Evolutionary conservation across 192 early-diverging fungal genomes (phyloP).

Genomic region (Linnemannia zychae): DNA sequence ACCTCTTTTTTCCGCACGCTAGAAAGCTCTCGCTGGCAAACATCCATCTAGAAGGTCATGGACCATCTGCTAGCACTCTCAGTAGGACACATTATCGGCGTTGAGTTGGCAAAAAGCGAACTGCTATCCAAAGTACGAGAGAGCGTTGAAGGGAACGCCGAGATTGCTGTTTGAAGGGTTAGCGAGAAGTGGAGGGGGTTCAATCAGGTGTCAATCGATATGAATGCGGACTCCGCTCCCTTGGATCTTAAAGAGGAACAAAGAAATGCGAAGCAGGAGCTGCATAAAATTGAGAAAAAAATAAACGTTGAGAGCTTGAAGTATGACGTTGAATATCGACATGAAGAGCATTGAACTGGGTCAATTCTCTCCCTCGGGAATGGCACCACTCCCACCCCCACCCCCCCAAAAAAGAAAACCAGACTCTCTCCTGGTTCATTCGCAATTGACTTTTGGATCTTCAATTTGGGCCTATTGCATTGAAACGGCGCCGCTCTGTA

Average conservation of each 20-base stretch:
- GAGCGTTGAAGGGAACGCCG: conserved; percentile 7
- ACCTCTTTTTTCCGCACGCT: not conserved
- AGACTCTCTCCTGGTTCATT: too few relatives aligned
- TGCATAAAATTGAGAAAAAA: not conserved
- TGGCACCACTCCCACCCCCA: too few relatives aligned
- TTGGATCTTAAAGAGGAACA: not conserved
- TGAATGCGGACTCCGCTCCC: not conserved
- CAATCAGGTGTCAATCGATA: not conserved
- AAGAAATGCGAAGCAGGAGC: not conserved
- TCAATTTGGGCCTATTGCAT: too few relatives aligned
- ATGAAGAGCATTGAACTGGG: too few relatives aligned
- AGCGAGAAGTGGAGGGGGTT: conserved; percentile 1
- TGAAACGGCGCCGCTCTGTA: too few relatives aligned
- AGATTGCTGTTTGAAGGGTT: conserved; percentile 18
- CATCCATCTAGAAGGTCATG: conserved; percentile 22
- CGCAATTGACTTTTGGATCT: too few relatives aligned
- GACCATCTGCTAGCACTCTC: conserved; percentile 30
- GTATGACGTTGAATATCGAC: too few relatives aligned
- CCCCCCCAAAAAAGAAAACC: too few relatives aligned
- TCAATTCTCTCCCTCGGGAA: too few relatives aligned
- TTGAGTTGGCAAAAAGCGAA: not conserved
- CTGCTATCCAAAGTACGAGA: conserved; percentile 34
- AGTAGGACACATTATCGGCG: conserved; percentile 16
- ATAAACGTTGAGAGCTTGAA: too few relatives aligned
- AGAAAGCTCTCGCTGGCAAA: conserved; percentile 23